phyloP scores from a whole-genome alignment of 176 grass and related monocot species.

The Aegilops speltoides region DNA sequence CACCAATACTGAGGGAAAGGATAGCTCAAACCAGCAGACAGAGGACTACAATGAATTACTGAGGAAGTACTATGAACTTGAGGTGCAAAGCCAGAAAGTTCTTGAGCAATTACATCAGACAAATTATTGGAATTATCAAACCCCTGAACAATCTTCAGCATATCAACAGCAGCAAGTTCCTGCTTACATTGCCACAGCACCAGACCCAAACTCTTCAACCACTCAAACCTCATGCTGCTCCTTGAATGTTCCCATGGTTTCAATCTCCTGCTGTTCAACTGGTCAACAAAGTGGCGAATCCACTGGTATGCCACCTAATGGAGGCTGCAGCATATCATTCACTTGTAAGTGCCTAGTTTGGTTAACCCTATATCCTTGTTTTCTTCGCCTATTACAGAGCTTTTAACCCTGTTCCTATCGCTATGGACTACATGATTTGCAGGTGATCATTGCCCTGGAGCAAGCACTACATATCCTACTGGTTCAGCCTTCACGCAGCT shows the following conservation, averaged over 20 bases:
- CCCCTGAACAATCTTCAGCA: conserved; percentile 35
- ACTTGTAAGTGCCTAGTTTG: conserved; percentile 43
- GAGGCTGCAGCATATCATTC: conserved; percentile 48
- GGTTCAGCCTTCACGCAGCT: conserved; percentile 27
- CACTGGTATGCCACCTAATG: conserved; percentile 29
- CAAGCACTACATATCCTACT: conserved; percentile 39
- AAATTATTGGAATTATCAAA: conserved; percentile 67
- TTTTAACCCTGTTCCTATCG: neutral
- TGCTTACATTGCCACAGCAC: conserved; percentile 39
- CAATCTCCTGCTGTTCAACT: conserved; percentile 45
- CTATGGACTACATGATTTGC: conserved; percentile 25
- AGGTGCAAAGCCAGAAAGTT: conserved; percentile 67
- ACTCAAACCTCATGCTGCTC: conserved; percentile 45
- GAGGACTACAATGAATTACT: conserved; percentile 58
- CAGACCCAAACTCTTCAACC: conserved; percentile 36
- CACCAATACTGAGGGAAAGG: conserved; percentile 14
- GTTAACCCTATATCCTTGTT: conserved; percentile 15
- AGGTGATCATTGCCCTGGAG: conserved; percentile 67
- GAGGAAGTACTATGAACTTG: conserved; percentile 78
- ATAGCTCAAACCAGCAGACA: conserved; percentile 38
- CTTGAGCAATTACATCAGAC: conserved; percentile 73
- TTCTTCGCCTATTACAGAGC: neutral
- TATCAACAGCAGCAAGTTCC: conserved; percentile 38
- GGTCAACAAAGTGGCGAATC: conserved; percentile 33
- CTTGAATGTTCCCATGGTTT: conserved; percentile 52